These are phyloP conservation scores for Vanderwaltozyma tropicalis DNA, from an alignment of 805 yeast genomes.

Conservation along the genomic window DNA sequence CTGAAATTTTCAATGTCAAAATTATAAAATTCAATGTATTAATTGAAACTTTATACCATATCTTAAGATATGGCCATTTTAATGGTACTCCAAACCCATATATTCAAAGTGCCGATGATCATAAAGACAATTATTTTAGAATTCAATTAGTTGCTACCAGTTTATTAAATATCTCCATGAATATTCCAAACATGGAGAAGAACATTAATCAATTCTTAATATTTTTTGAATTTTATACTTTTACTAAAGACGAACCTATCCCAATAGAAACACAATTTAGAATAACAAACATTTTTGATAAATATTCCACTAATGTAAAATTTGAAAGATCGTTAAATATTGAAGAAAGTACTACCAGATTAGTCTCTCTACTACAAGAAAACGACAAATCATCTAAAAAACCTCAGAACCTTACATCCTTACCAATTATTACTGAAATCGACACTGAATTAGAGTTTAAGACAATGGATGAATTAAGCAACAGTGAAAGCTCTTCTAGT, in stretches of 20 bases:
- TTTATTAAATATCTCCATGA: constrained; percentile 26
- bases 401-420: too few relatives aligned
- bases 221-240: constrained; percentile 62
- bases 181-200: constrained; percentile 10
- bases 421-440: not conserved
- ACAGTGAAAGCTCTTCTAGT: not conserved
- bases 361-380: constrained; percentile 19
- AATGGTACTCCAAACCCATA: constrained; percentile 44
- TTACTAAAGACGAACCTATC: constrained; percentile 49
- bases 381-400: too few relatives aligned
- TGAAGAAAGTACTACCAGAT: constrained; percentile 34
- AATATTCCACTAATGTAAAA: constrained; percentile 8
- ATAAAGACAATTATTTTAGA: constrained; percentile 61
- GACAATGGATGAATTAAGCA: not conserved
- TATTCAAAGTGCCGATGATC: constrained; percentile 39
- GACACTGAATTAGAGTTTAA: not conserved
- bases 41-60: constrained; percentile 42
- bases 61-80: constrained; percentile 57
- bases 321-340: constrained; percentile 31
- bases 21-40: constrained; percentile 39
- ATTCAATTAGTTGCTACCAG: constrained; percentile 43
- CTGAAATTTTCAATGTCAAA: constrained; percentile 42
- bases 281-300: constrained; percentile 35
- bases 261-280: constrained; percentile 54
- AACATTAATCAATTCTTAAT: constrained; percentile 36